Base-by-base conservation (phyloP, 306 rosid species). In the Malus orientalis region DNA sequence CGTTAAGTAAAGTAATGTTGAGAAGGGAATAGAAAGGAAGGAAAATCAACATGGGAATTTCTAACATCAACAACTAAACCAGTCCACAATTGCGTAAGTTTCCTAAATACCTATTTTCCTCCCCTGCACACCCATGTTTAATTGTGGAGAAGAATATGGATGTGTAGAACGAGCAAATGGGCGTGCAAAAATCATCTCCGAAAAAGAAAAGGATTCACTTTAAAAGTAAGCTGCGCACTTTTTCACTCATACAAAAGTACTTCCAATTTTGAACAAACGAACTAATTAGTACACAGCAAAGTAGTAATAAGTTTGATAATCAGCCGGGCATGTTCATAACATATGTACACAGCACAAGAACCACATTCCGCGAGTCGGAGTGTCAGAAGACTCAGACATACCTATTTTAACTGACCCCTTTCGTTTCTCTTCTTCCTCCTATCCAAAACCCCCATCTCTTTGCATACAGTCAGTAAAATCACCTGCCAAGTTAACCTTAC, bases 261-360 rank as follows among this genome's bases (percentile, higher is more conserved):
- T 18, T 19, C 11, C 71, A 67, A 40, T 15, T n/a, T 12, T 6
- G 30, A 5, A 40, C 13, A 42, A 67, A 38, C 19, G 6, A 38
- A 72, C 16, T 3, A 57, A 36, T 1, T 15, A 22, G 25, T 25
- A 15, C 60, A 38, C 57, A 73, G 53, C 11, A 23, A 33, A 57
- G 15, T 20, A 9, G 40, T 54, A 3, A 53, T 20, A 32, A 36
- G 27, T 13, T 36, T 33, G 25, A 36, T 65, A 27, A 62, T 62
- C 67, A 62, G 11, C 42, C 38, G 11, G 11, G 67, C 12, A 38
- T 68, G 73, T 25, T 33, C 63, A 58, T 60, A 59, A 13, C 67
- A 57, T 60, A 82, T 57, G 19, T 59, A 78, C 79, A 80, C 54
- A 68, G 16, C 74, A 53, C 49, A 6, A 30, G 64, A 58, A 64